Evolutionary conservation across 768 basidiomycete species (phyloP).

Genomic region (Lactarius trivialis): DNA sequence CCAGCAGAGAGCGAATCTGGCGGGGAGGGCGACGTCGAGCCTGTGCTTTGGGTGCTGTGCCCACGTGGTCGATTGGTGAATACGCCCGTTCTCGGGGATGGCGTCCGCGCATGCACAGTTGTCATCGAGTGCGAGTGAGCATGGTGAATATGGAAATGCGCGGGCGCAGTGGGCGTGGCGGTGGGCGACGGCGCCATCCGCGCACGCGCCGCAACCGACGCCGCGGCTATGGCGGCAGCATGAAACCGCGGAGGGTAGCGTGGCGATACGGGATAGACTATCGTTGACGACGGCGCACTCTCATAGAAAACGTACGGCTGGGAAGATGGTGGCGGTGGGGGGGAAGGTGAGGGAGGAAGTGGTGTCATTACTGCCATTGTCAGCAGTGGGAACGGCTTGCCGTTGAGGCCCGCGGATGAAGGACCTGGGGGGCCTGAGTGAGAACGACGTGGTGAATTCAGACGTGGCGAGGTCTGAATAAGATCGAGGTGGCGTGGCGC

Average conservation of each 20-base stretch:
- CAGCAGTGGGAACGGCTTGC: conserved; percentile 10
- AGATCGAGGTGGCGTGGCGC: conserved; percentile 17
- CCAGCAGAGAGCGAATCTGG: conserved; percentile 35
- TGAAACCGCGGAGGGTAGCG: conserved; percentile 19
- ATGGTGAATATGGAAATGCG: conserved; percentile 31
- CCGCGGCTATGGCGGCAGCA: conserved; percentile 12
- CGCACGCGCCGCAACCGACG: conserved; percentile 12
- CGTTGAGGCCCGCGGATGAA: conserved; percentile 10
- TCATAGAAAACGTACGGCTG: conserved; percentile 24
- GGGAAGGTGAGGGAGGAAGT: conserved; percentile 18
- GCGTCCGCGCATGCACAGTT: conserved; percentile 42
- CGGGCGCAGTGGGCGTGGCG: conserved; percentile 17
- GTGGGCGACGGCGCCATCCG: conserved; percentile 19
- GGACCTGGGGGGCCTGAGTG: conserved; percentile 29
- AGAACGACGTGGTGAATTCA: conserved; percentile 32
- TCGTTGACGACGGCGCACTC: conserved; percentile 16
- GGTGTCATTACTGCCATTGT: conserved; percentile 21
- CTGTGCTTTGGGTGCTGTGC: conserved; percentile 3
- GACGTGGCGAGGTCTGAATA: conserved; percentile 25
- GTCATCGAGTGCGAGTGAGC: conserved; percentile 44
- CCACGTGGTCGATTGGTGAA: conserved; percentile 6
- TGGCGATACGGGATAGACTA: conserved; percentile 12
- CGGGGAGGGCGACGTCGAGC: conserved; percentile 26
- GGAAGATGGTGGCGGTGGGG: neutral
- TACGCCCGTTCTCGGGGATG: conserved; percentile 29